These are phyloP conservation scores for Ajuga reptans DNA, from an alignment of 305 asterid genomes.

Conservation along the genomic window DNA sequence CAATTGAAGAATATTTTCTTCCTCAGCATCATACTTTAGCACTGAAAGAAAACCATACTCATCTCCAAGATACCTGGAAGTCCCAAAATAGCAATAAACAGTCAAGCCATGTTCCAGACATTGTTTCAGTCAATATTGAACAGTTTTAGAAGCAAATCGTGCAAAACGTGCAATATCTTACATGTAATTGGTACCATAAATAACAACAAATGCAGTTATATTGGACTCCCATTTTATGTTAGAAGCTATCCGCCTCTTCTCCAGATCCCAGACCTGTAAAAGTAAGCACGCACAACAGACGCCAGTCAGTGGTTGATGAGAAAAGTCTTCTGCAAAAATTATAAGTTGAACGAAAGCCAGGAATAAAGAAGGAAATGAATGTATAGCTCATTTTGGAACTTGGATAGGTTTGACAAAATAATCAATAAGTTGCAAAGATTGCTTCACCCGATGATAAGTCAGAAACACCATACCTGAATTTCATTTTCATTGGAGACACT, in stretches of 20 bases:
- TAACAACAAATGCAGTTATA: conserved; percentile 75
- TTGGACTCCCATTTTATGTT: conserved; percentile 83
- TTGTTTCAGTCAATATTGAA: conserved; percentile 11
- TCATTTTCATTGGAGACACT: conserved; percentile 81
- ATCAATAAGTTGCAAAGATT: conserved; percentile 10
- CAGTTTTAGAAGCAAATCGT: neutral
- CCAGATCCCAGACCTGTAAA: conserved; percentile 91
- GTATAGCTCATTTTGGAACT: conserved; percentile 18
- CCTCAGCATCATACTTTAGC: conserved; percentile 70
- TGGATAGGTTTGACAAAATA: conserved; percentile 17
- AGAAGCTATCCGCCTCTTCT: conserved; percentile 56
- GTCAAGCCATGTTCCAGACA: conserved; percentile 18
- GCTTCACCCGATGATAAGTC: conserved; percentile 19
- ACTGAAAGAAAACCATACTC: conserved; percentile 85
- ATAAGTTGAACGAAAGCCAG: neutral
- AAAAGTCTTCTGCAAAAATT: neutral
- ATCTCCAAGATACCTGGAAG: conserved; percentile 72
- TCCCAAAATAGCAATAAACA: conserved; percentile 23
- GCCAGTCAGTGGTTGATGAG: conserved; percentile 5
- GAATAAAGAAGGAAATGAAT: conserved; percentile 14
- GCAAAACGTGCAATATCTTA: conserved; percentile 32
- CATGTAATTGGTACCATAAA: conserved; percentile 77
- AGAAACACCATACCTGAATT: conserved; percentile 57
- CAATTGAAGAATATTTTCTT: conserved; percentile 46
- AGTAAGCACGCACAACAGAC: conserved; percentile 2